Percentiles rank a stretch among this genome's conserved stretches.
These are phyloP conservation scores for Mycena metata DNA, from an alignment of 768 basidiomycete genomes.

Conservation along the genomic window DNA sequence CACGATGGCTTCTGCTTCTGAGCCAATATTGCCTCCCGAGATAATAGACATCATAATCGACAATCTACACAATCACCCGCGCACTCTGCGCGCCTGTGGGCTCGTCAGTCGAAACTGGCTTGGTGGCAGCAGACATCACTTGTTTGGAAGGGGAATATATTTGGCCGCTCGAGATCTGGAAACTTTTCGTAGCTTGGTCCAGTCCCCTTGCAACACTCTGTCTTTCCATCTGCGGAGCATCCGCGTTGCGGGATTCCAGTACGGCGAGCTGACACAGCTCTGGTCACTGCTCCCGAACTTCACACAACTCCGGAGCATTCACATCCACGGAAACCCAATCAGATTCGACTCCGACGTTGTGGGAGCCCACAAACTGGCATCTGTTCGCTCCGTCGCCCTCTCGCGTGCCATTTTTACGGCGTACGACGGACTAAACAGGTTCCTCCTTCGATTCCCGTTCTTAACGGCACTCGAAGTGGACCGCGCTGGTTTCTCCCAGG, in stretches of 20 bases:
- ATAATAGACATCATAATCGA: constrained; percentile 27
- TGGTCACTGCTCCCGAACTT: constrained; percentile 10
- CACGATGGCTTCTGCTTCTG: not conserved
- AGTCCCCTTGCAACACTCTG: constrained; percentile 5
- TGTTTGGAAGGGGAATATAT: constrained; percentile 3
- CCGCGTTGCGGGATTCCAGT: not conserved
- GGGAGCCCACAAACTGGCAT: not conserved
- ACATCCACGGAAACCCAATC: not conserved
- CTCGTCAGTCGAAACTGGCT: constrained; percentile 24
- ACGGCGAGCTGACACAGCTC: not conserved
- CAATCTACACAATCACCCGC: constrained; percentile 12
- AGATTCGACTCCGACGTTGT: not conserved
- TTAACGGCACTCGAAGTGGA: constrained; percentile 10
- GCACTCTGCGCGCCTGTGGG: constrained; percentile 16
- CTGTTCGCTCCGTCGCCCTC: not conserved
- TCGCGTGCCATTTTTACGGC: constrained; percentile 4
- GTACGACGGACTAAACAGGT: not conserved
- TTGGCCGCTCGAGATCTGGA: not conserved
- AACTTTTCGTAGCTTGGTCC: not conserved
- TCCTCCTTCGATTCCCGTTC: constrained; percentile 9
- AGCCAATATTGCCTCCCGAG: constrained; percentile 18
- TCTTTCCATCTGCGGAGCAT: constrained; percentile 9
- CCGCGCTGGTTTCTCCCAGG: not conserved
- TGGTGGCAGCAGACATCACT: constrained; percentile 22
- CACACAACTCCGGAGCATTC: not conserved